phyloP scores from a whole-genome alignment of 164 flowering plant species.

The Macadamia integrifolia region DNA sequence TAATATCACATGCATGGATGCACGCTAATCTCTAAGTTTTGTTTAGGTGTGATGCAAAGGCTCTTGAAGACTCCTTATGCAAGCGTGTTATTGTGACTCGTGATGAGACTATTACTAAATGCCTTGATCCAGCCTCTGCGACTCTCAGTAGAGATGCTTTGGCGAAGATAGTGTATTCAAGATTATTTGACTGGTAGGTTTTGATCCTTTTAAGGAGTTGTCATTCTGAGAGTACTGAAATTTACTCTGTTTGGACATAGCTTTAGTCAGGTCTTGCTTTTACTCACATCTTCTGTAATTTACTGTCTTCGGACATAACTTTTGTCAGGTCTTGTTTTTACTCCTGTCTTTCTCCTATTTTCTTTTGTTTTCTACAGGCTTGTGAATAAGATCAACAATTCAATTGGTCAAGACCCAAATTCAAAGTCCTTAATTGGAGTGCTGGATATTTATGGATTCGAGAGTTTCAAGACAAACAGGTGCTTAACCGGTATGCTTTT shows the following conservation, averaged over 20 bases:
- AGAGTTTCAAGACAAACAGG: slow-evolving; percentile 99
- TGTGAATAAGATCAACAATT: slow-evolving; percentile 79
- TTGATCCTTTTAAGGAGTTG: not conserved
- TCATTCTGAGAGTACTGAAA: not conserved
- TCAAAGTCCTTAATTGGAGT: slow-evolving; percentile 89
- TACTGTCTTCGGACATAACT: not conserved
- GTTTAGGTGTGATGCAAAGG: slow-evolving; percentile 74
- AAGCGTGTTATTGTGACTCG: slow-evolving; percentile 87
- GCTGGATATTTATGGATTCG: slow-evolving; percentile 98
- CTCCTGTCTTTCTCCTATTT: not conserved
- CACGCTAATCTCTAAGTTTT: slow-evolving; percentile 8
- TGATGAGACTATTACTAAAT: slow-evolving; percentile 80
- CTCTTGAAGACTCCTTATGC: slow-evolving; percentile 85
- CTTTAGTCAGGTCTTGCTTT: not conserved
- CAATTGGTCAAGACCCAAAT: slow-evolving; percentile 92
- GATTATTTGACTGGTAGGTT: slow-evolving; percentile 77
- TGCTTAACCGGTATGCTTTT: slow-evolving; percentile 89
- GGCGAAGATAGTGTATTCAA: slow-evolving; percentile 72
- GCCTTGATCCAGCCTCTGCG: slow-evolving; percentile 72
- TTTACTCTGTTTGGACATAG: not conserved
- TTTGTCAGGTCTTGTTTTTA: not conserved
- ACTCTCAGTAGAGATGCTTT: slow-evolving; percentile 78
- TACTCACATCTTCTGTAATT: not conserved
- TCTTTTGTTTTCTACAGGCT: slow-evolving; percentile 48
- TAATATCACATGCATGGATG: not conserved